These are phyloP conservation scores for Mortierella alpina DNA, from an alignment of 192 early-diverging fungal genomes.

Conservation along the genomic window DNA sequence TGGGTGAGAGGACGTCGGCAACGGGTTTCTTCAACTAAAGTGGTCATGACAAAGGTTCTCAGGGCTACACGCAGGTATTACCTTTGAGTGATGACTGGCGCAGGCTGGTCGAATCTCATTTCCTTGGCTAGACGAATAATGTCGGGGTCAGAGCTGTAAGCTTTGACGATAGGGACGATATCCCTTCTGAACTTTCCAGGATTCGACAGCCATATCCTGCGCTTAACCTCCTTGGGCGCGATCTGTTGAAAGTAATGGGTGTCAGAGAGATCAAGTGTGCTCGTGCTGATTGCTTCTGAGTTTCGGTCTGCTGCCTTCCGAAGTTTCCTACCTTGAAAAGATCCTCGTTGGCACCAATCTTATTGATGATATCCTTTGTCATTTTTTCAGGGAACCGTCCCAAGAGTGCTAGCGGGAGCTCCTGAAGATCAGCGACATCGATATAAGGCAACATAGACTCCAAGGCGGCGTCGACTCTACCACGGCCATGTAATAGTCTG, in stretches of 20 bases:
- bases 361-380: slow-evolving; percentile 53
- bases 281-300: too few species aligned
- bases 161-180: slow-evolving; percentile 43
- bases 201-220: slow-evolving; percentile 49
- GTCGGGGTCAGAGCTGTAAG: slow-evolving; percentile 40
- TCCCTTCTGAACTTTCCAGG: slow-evolving; percentile 44
- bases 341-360: slow-evolving; percentile 54
- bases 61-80: not conserved
- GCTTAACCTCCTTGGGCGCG: slow-evolving; percentile 44
- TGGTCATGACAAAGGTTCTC: not conserved
- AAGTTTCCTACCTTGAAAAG: slow-evolving; percentile 51
- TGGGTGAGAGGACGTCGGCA: too few species aligned
- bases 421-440: slow-evolving; percentile 57
- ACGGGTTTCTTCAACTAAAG: too few species aligned
- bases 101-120: slow-evolving; percentile 40
- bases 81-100: slow-evolving; percentile 47
- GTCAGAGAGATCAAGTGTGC: not conserved
- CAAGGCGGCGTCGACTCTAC: slow-evolving; percentile 57
- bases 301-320: too few species aligned
- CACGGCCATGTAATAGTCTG: not conserved
- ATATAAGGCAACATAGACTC: slow-evolving; percentile 62
- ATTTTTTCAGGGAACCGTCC: slow-evolving; percentile 57
- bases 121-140: slow-evolving; percentile 44
- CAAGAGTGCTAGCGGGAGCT: slow-evolving; percentile 63
- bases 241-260: slow-evolving; percentile 11